Base-by-base conservation (phyloP, 257 asterid genomes). In the Gentiana dahurica region DNA sequence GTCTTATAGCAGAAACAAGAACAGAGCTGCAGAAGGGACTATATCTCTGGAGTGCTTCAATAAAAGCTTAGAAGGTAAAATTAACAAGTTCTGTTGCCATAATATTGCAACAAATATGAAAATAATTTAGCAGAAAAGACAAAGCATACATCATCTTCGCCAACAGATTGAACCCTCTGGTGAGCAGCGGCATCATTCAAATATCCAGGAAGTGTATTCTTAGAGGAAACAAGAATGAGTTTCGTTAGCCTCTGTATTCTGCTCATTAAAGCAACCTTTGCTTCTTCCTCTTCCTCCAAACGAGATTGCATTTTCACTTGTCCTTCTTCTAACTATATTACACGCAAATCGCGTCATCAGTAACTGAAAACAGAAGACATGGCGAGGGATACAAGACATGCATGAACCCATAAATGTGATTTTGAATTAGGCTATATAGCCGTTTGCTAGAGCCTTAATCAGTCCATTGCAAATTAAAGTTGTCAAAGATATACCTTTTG, bases 211-310 rank as follows among this genome's bases (percentile, higher is more conserved):
- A 80, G 74, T 13, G 86, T 69, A 69, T 79, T 84, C 75, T 92
- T 92, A 36, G 99, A 89, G 54, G 99, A 92, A 70, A 92, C 99
- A 13, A 92, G 97, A 63, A 92, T 92, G 65, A 92, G 80, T 73
- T 92, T 92, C 37, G 99, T 88, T 58, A 92, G 88, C 81, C 97
- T 80, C 74, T 92, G 99, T 73, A 92, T 92, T 68, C 99, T 84
- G 84, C 99, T 92, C 95, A 92, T 79, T 50, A 92, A 62, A 76
- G 99, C 99, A 37, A 87, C 84, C 82, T 92, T 92, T 58, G 95
- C 97, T 57, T 92, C 99, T 71, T 92, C 99, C 64, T 92, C 99
- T 81, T 92, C 99, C 81, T 92, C 99, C 80, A 92, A 77, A 67
- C 99, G 82, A 51, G 95, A 92, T 66, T 83, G 97, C 99, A 92